Conservation (phyloP, 2,329 filamentous ascomycete genomes). For the Leptographium procerum region DNA sequence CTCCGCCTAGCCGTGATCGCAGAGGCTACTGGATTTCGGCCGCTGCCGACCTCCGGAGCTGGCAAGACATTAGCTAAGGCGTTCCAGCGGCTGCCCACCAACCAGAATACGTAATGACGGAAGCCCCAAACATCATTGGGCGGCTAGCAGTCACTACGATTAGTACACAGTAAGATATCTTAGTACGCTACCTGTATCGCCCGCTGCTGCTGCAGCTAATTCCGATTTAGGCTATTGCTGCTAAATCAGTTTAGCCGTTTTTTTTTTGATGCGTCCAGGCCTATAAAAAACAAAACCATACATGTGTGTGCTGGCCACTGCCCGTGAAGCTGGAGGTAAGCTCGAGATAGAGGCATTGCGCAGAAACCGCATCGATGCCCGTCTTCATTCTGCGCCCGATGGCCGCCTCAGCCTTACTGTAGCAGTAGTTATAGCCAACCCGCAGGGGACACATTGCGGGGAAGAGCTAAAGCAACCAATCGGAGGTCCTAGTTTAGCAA, state of each 20-base stretch:
- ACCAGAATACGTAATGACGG: background rate
- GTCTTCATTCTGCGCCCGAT: too few relatives aligned
- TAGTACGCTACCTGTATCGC: background rate
- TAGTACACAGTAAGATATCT: too few relatives aligned
- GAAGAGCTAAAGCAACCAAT: background rate
- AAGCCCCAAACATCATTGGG: background rate
- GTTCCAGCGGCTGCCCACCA: background rate
- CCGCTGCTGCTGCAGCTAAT: background rate
- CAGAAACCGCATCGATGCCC: too few relatives aligned
- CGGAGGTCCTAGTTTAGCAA: conserved; percentile 6
- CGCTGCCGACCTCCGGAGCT: background rate
- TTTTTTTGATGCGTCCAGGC: too few relatives aligned
- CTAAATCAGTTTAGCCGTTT: too few relatives aligned
- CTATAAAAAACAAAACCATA: too few relatives aligned
- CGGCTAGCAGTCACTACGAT: background rate
- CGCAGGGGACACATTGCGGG: background rate
- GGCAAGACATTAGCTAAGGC: background rate
- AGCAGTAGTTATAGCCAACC: too few relatives aligned
- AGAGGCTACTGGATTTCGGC: background rate
- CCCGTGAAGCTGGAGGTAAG: too few relatives aligned
- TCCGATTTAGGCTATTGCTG: background rate
- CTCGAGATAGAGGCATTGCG: too few relatives aligned
- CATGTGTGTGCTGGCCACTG: too few relatives aligned
- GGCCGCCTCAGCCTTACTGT: too few relatives aligned
- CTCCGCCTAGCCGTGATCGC: background rate